phyloP scores from a whole-genome alignment of 75 land plant species.

The Azolla pinnata region DNA sequence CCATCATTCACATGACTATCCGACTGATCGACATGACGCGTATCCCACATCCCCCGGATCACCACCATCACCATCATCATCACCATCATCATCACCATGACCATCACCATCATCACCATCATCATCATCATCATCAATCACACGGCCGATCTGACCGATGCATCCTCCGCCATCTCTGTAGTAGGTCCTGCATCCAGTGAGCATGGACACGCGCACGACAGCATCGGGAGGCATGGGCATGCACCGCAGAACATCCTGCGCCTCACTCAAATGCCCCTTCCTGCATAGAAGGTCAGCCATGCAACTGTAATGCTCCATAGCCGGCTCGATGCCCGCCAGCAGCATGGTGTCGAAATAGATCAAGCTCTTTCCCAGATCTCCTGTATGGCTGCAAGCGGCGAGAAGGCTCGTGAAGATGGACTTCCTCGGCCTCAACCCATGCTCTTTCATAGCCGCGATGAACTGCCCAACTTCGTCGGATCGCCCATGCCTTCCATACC shows the following conservation, averaged over 20 bases:
- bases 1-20: no score
- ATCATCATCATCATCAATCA: no score
- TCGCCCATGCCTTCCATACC: slow-evolving; percentile 11
- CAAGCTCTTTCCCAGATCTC: background rate
- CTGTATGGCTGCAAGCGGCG: background rate
- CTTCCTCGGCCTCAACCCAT: background rate
- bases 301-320: slow-evolving; percentile 1
- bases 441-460: background rate
- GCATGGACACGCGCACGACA: background rate
- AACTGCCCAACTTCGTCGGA: background rate
- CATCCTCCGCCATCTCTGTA: no score
- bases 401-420: background rate
- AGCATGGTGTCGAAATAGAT: background rate
- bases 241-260: background rate
- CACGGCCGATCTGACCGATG: no score
- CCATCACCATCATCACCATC: no score
- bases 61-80: no score
- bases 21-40: no score
- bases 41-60: no score
- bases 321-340: background rate
- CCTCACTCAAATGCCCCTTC: background rate
- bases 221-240: background rate
- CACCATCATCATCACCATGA: no score
- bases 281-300: slow-evolving; percentile 6
- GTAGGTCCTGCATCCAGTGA: background rate